Evolutionary conservation across 2,329 filamentous ascomycete genomes (phyloP).

Genomic region (Pseudocercospora crystallina): DNA sequence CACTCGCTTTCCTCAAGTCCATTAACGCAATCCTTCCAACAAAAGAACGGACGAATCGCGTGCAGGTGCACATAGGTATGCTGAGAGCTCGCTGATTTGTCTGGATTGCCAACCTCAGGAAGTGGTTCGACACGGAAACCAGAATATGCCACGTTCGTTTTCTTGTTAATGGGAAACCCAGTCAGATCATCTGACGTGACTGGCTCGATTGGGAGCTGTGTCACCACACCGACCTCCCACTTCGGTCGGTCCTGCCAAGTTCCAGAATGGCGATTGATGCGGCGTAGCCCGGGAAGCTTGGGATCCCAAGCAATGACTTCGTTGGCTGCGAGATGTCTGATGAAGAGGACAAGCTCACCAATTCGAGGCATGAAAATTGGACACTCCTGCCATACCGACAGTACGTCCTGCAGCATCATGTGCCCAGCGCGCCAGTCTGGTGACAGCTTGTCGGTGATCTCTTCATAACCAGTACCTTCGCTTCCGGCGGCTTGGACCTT

Average conservation of each 20-base stretch:
- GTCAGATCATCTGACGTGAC: constrained; percentile 49
- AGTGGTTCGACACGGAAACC: constrained; percentile 60
- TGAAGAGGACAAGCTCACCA: constrained; percentile 59
- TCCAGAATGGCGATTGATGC: constrained; percentile 1
- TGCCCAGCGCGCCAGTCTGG: constrained; percentile 59
- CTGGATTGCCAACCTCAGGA: constrained; percentile 45
- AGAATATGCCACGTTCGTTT: constrained; percentile 48
- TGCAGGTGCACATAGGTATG: constrained; percentile 57
- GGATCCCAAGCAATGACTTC: constrained; percentile 35
- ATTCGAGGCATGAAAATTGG: constrained; percentile 54
- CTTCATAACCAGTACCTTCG: constrained; percentile 42
- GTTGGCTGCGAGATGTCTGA: constrained; percentile 34
- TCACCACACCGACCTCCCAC: constrained; percentile 60
- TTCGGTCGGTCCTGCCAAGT: constrained; percentile 35
- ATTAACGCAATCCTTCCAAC: constrained; percentile 53
- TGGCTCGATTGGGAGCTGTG: constrained; percentile 49
- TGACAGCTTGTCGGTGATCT: constrained; percentile 51
- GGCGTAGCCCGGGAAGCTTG: constrained; percentile 24
- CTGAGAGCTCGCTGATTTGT: constrained; percentile 55
- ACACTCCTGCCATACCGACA: constrained; percentile 45
- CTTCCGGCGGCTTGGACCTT: constrained; percentile 42
- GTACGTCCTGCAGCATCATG: constrained; percentile 40
- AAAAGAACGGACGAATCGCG: constrained; percentile 55
- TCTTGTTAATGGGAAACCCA: constrained; percentile 39
- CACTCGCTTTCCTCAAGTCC: constrained; percentile 42